A percentile compares a stretch with the other conserved stretches of the same genome.
phyloP scores from a whole-genome alignment of 1,284 basidiomycete genomes.

The Trametes pubescens region DNA sequence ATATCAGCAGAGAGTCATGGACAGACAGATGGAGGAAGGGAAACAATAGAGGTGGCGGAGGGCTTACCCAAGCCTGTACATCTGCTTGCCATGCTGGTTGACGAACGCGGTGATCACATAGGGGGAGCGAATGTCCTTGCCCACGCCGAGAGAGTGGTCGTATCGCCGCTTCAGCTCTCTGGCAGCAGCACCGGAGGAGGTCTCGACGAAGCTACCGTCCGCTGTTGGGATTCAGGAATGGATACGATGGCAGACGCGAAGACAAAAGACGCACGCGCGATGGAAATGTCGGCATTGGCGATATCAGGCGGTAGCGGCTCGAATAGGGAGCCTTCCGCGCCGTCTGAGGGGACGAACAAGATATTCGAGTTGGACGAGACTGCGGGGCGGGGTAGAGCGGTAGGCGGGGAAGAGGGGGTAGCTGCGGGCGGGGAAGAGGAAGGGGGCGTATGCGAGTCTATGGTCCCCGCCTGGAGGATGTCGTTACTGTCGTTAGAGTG shows the following conservation, averaged over 20 bases:
- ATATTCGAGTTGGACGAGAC: constrained; percentile 22
- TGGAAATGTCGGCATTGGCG: constrained; percentile 62
- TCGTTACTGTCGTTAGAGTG: constrained; percentile 31
- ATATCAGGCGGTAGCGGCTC: constrained; percentile 55
- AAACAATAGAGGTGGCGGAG: constrained; percentile 12
- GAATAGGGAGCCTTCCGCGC: constrained; percentile 12
- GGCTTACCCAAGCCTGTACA: constrained; percentile 78
- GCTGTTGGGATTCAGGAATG: constrained; percentile 24
- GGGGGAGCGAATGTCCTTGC: constrained; percentile 71
- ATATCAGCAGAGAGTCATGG: constrained; percentile 14
- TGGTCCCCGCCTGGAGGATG: constrained; percentile 9
- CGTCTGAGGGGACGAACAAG: constrained; percentile 22
- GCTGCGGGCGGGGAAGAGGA: constrained; percentile 19
- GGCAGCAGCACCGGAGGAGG: constrained; percentile 74
- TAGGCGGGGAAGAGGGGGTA: constrained; percentile 29
- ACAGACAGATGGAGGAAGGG: not conserved
- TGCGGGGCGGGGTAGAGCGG: constrained; percentile 25
- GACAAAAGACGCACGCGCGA: constrained; percentile 60
- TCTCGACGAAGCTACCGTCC: constrained; percentile 81
- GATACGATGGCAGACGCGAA: constrained; percentile 4
- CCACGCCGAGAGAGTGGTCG: constrained; percentile 72
- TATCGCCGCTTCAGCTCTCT: constrained; percentile 77
- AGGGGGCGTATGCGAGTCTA: constrained; percentile 11
- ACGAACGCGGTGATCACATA: constrained; percentile 80
- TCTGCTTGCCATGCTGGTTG: constrained; percentile 78